Conservation (phyloP, 2,329 filamentous ascomycete species). For the Emericellopsis atlantica region DNA sequence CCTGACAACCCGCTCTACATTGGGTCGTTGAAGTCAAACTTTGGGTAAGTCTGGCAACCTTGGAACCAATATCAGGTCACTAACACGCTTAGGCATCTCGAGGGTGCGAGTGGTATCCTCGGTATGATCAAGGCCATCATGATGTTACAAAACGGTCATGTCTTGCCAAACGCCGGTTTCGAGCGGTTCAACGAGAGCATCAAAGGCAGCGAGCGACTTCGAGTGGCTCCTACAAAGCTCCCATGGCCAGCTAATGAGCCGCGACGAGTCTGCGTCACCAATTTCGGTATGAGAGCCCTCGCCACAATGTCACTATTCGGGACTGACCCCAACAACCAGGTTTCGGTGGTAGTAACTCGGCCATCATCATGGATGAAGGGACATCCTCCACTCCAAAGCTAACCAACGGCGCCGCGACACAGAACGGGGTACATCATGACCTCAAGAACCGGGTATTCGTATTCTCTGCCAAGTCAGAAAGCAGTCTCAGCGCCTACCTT, state of each 20-base stretch:
- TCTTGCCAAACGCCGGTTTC: constrained; percentile 8
- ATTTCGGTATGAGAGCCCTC: too few relatives aligned
- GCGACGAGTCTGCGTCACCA: constrained; percentile 16
- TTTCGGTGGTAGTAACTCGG: constrained; percentile 21
- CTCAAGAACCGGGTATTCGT: constrained; percentile 5
- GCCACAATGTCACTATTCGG: too few relatives aligned
- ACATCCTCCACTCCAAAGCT: background rate
- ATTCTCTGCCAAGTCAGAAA: constrained; percentile 8
- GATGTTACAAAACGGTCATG: constrained; percentile 28
- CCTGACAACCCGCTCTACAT: background rate
- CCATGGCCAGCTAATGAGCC: constrained; percentile 30
- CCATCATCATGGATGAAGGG: constrained; percentile 13
- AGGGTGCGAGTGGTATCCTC: constrained; percentile 12
- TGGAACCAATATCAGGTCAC: background rate
- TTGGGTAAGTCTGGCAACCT: constrained; percentile 7
- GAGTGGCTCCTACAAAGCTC: constrained; percentile 23
- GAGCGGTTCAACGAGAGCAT: constrained; percentile 1
- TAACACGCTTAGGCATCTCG: constrained; percentile 11
- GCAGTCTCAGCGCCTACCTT: constrained; percentile 7
- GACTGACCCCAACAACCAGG: too few relatives aligned
- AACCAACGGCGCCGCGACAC: background rate
- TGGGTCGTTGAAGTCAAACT: constrained; percentile 8
- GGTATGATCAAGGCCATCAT: constrained; percentile 39
- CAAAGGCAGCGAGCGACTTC: background rate
- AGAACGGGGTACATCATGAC: constrained; percentile 10